Evolutionary conservation across 2,329 filamentous ascomycete species (phyloP).

Genomic region (Alternaria dauci): DNA sequence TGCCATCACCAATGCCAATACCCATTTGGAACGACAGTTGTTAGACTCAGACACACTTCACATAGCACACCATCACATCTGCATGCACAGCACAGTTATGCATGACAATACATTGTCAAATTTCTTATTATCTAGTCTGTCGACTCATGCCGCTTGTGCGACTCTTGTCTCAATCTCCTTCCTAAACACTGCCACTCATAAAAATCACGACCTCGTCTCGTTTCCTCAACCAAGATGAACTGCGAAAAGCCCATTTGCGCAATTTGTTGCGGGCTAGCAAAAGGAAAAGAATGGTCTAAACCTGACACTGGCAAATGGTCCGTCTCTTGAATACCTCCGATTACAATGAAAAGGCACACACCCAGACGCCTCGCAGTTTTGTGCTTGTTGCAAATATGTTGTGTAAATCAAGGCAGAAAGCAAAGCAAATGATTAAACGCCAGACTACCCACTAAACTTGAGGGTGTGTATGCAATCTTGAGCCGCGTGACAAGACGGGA

Average conservation of each 20-base stretch:
- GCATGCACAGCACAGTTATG: not conserved
- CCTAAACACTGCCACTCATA: not conserved
- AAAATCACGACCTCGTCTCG: not conserved
- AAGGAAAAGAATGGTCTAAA: not conserved
- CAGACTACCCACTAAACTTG: not conserved
- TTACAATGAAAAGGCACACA: not conserved
- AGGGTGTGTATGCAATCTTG: slow-evolving; percentile 5
- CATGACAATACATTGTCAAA: not conserved
- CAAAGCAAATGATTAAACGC: slow-evolving; percentile 4
- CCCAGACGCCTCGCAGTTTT: slow-evolving; percentile 20
- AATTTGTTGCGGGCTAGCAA: slow-evolving; percentile 5
- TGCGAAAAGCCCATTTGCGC: slow-evolving; percentile 2
- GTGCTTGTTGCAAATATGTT: slow-evolving; percentile 8
- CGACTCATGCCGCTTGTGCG: not conserved
- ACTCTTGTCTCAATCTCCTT: not conserved
- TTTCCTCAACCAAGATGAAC: not conserved
- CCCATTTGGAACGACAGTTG: not conserved
- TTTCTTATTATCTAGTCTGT: not conserved
- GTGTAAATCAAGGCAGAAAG: not conserved
- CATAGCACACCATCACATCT: not conserved
- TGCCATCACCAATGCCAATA: not conserved
- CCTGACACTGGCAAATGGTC: not conserved
- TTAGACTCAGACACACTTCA: not conserved
- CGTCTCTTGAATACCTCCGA: not conserved
- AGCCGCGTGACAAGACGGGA: slow-evolving; percentile 3